These are phyloP conservation scores for Castanopsis chinensis DNA, from an alignment of 306 rosid genomes.

Conservation along the genomic window DNA sequence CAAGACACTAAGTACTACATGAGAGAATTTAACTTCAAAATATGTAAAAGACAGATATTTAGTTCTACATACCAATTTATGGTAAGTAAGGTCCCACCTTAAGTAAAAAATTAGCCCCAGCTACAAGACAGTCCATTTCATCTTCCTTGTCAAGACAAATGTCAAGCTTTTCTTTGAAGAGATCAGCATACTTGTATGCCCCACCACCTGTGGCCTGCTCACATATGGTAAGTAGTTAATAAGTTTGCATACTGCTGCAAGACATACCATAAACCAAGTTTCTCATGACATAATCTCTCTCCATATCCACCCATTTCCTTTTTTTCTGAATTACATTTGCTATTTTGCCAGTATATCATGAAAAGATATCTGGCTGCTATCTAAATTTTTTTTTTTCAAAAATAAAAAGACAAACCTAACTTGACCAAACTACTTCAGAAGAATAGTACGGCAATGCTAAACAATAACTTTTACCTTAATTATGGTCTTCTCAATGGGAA, in stretches of 20 bases:
- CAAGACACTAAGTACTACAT: constrained; percentile 1
- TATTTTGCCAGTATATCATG: background rate
- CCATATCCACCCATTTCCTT: background rate
- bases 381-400: background rate
- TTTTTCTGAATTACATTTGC: background rate
- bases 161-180: constrained; percentile 76
- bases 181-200: constrained; percentile 70
- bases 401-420: background rate
- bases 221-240: constrained; percentile 24
- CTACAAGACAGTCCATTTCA: constrained; percentile 98
- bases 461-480: constrained; percentile 53
- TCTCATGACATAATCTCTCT: constrained; percentile 5
- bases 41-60: background rate
- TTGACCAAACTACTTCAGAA: constrained; percentile 19
- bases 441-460: background rate
- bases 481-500: constrained; percentile 38
- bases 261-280: constrained; percentile 23
- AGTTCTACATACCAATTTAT: constrained; percentile 15
- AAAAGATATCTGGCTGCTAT: background rate
- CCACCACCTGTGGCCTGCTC: constrained; percentile 99
- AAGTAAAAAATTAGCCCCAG: constrained; percentile 92
- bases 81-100: constrained; percentile 58
- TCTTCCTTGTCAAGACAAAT: constrained; percentile 83
- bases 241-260: constrained; percentile 34
- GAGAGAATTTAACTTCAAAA: background rate